Conservation (phyloP, 2,329 filamentous ascomycete species). For the Coniochaeta ligniaria region DNA sequence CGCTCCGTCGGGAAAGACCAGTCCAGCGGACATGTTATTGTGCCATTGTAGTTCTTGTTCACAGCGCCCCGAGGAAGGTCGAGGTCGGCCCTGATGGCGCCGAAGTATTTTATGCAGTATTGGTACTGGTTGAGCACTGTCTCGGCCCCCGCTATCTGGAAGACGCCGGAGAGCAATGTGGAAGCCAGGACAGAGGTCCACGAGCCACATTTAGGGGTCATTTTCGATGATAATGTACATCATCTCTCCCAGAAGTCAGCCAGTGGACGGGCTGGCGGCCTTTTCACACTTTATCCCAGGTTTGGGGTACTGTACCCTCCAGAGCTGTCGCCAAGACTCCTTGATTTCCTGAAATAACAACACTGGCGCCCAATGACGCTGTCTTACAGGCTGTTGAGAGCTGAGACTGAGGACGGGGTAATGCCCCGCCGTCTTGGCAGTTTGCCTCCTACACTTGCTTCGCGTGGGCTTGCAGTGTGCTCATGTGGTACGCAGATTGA, state of each 20-base stretch:
- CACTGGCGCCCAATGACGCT: neutral
- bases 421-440: neutral
- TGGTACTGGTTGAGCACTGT: neutral
- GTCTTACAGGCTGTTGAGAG: neutral
- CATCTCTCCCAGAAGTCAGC: neutral
- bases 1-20: neutral
- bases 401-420: neutral
- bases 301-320: neutral
- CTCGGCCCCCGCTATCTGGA: neutral
- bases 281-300: neutral
- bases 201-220: neutral
- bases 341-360: neutral
- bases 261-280: neutral
- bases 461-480: no score
- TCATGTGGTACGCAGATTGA: no score
- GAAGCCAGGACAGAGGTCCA: neutral
- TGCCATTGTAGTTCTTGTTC: neutral
- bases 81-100: neutral
- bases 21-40: neutral
- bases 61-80: neutral
- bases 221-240: neutral
- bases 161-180: neutral
- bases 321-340: neutral
- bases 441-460: no score
- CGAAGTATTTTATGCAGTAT: neutral